A percentile compares a stretch with the other conserved stretches of the same genome.
Conservation (phyloP, 768 basidiomycete genomes). For the Panus rudis region DNA sequence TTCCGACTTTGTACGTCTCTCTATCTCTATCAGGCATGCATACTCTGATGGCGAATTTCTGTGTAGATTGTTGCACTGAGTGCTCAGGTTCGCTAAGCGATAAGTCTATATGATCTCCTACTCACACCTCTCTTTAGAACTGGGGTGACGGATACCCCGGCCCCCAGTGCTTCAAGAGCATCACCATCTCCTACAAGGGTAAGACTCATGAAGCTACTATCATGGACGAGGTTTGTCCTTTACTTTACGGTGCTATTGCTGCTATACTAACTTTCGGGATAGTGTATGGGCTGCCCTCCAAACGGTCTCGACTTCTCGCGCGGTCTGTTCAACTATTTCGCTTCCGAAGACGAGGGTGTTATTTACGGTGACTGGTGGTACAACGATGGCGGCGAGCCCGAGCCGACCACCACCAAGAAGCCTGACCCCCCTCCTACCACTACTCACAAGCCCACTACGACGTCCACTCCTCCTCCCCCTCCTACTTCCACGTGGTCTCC, state of each 20-base stretch:
- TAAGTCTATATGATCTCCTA: background rate
- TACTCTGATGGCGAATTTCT: background rate
- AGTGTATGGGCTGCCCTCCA: conserved; percentile 64
- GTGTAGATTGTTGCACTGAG: conserved; percentile 30
- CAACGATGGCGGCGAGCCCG: conserved; percentile 21
- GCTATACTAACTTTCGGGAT: background rate
- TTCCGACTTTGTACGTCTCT: conserved; percentile 25
- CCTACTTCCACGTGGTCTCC: conserved; percentile 20
- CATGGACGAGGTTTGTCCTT: conserved; percentile 47
- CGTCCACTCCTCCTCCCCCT: background rate
- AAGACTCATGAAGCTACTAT: conserved; percentile 52
- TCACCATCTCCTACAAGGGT: conserved; percentile 57
- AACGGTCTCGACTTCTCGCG: conserved; percentile 63
- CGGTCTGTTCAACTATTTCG: conserved; percentile 63
- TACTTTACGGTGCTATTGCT: background rate
- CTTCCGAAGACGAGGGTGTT: conserved; percentile 39
- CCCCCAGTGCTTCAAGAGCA: conserved; percentile 51
- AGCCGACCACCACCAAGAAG: conserved; percentile 10
- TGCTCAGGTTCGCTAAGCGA: conserved; percentile 25
- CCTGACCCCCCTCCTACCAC: conserved; percentile 17
- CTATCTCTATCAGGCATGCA: background rate
- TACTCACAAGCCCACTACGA: conserved; percentile 1
- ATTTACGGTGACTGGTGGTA: conserved; percentile 58
- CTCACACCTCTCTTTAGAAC: conserved; percentile 28
- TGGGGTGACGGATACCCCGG: conserved; percentile 59